Conservation (phyloP, 345 rosid genomes). For the Aegle marmelos region DNA sequence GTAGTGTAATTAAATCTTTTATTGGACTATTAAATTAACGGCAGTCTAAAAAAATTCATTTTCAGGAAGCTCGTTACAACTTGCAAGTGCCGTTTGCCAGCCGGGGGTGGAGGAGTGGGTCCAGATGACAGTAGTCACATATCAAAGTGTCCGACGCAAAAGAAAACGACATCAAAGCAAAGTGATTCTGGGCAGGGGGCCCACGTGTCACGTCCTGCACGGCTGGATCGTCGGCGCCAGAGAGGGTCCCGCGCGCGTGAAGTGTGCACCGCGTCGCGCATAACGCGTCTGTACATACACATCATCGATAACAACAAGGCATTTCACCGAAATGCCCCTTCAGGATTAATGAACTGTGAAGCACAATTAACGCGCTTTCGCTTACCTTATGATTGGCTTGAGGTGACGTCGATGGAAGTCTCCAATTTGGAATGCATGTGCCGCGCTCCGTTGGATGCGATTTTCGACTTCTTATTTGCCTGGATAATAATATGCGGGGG, state of each 20-base stretch:
- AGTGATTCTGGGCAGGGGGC: conserved; percentile 14
- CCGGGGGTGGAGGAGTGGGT: background rate
- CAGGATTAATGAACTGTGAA: background rate
- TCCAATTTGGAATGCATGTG: background rate
- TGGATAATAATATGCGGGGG: background rate
- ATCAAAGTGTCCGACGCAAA: background rate
- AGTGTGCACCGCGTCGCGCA: conserved; percentile 22
- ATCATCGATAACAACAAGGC: background rate
- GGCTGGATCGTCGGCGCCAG: conserved; percentile 34
- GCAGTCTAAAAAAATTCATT: background rate
- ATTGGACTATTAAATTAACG: background rate
- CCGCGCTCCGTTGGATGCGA: background rate
- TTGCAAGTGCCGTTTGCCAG: background rate
- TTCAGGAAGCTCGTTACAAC: background rate
- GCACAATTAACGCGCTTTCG: conserved; percentile 24
- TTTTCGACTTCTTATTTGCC: background rate
- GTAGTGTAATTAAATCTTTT: background rate
- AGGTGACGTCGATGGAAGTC: background rate
- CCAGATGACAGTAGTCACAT: background rate
- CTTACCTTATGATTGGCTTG: background rate
- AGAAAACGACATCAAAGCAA: conserved; percentile 18
- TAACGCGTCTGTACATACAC: conserved; percentile 12
- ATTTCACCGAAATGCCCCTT: conserved; percentile 12
- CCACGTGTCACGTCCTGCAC: conserved; percentile 44
- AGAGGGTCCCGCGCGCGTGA: conserved; percentile 11